These are phyloP conservation scores for Anacardium occidentale DNA, from an alignment of 345 rosid genomes.

Conservation along the genomic window DNA sequence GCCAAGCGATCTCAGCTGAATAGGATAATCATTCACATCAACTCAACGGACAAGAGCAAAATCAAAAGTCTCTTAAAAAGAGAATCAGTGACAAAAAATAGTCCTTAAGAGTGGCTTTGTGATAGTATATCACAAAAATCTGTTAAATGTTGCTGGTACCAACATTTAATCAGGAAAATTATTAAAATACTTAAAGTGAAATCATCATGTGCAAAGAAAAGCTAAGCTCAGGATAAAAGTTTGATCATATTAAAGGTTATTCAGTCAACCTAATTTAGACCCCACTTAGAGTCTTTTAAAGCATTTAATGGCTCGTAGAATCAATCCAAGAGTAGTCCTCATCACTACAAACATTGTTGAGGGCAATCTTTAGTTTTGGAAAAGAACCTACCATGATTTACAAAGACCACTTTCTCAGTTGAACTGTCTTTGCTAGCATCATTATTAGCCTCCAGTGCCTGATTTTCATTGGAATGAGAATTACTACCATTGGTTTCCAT, in stretches of 20 bases:
- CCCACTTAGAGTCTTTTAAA: neutral
- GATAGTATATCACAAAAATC: neutral
- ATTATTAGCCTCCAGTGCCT: constrained; percentile 6
- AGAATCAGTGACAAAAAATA: neutral
- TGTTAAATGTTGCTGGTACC: neutral
- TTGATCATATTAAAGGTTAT: neutral
- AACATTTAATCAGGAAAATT: neutral
- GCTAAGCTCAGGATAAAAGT: neutral
- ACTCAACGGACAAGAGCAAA: neutral
- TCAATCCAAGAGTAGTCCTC: neutral
- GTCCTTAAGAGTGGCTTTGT: neutral
- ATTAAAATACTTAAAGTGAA: neutral
- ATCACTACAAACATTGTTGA: neutral
- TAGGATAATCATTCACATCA: constrained; percentile 11
- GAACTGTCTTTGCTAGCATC: constrained; percentile 17
- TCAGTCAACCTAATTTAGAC: neutral
- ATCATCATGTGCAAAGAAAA: neutral
- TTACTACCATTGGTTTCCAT: constrained; percentile 28
- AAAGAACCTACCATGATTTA: constrained; percentile 30
- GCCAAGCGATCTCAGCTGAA: constrained; percentile 42
- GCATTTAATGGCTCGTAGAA: neutral
- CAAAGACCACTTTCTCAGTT: constrained; percentile 22
- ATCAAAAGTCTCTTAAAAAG: neutral
- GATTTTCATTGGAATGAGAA: constrained; percentile 23
- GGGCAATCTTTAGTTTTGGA: neutral